Conservation (phyloP, 2,329 filamentous ascomycete species). For the Aspergillus niger region DNA sequence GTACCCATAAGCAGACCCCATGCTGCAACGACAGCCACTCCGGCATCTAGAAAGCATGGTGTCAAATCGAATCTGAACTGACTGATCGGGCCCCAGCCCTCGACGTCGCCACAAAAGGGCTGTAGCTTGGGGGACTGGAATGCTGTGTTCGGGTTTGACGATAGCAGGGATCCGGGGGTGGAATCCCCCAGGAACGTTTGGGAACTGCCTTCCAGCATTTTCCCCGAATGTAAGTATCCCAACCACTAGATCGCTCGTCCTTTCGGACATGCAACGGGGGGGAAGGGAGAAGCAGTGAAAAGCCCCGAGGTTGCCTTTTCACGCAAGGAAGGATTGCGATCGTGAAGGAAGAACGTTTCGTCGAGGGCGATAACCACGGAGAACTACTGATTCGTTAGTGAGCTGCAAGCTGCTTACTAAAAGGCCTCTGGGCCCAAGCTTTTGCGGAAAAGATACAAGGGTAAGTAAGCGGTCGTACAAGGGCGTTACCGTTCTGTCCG, state of each 20-base stretch:
- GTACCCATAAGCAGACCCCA: constrained; percentile 79
- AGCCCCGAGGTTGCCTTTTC: constrained; percentile 7
- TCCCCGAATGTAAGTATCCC: constrained; percentile 23
- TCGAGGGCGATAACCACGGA: constrained; percentile 7
- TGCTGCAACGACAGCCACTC: constrained; percentile 74
- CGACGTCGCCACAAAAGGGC: constrained; percentile 80
- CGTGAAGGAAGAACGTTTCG: constrained; percentile 3
- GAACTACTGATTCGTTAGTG: constrained; percentile 8
- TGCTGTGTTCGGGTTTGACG: constrained; percentile 28
- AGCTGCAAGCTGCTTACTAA: constrained; percentile 8
- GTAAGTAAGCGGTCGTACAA: not conserved
- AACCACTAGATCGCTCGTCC: constrained; percentile 27
- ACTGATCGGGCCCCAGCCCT: constrained; percentile 95
- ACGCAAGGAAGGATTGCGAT: constrained; percentile 1
- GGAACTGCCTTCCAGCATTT: constrained; percentile 39
- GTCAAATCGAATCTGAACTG: constrained; percentile 89
- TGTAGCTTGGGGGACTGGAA: constrained; percentile 49
- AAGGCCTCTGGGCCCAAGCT: not conserved
- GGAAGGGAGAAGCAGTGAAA: constrained; percentile 14
- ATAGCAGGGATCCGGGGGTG: constrained; percentile 29
- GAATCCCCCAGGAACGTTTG: constrained; percentile 37
- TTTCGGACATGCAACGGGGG: constrained; percentile 19
- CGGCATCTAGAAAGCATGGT: constrained; percentile 93
- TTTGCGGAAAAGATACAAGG: constrained; percentile 1
- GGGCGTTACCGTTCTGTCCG: not conserved